Base-by-base conservation (phyloP, 2,329 filamentous ascomycete species). In the Claviceps digitariae region DNA sequence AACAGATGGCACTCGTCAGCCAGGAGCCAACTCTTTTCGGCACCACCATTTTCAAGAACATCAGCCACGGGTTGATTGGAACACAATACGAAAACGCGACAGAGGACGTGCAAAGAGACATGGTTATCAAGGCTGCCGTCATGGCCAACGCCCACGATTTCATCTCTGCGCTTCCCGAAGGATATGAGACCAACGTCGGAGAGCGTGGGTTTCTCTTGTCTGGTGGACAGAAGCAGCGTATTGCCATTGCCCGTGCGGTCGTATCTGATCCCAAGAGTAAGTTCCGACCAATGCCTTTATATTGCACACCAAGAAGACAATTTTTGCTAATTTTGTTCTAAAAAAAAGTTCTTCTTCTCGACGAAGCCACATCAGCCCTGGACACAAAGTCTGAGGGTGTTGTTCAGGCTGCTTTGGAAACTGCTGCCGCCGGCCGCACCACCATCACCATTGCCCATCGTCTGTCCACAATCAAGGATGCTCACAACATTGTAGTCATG, bases 401-500 rank as follows among this genome's bases (percentile, higher is more conserved):
- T 10, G 91, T 98, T 1, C 93, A 97, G 67, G 88, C 88, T 44
- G 93, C 93, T 20, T 77, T 98, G 9, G 90, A 97, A 62, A 85
- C 81, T 50, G 93, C 91, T 27, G 79, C 90, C 1, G 78, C 86
- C 57, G 91, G 90, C 25, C 81, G 93, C 52, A 98, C 93, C 0
- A 97, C 93, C 2, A 95, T 97, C 61, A 87, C 90, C 7, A 97
- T 98, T 67, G 93, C 93, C 45, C 93, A 98, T 71, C 84, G 91
- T 60, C 76, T 98, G 9, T 95, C 90, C 0, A 98, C 93, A 6
- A 95, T 98, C 72, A 90, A 83, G 68, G 84, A 90, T 57, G 91
- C 91, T 0, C 86, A 97, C 68, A 96, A 95, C 63, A 98, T 98
- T 60, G 87, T 97, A 13, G 91, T 96, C 57, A 91, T 98, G 84